Evolutionary conservation across 148 eudicot genomes (phyloP).

Genomic region (Rhododendron williamsianum): DNA sequence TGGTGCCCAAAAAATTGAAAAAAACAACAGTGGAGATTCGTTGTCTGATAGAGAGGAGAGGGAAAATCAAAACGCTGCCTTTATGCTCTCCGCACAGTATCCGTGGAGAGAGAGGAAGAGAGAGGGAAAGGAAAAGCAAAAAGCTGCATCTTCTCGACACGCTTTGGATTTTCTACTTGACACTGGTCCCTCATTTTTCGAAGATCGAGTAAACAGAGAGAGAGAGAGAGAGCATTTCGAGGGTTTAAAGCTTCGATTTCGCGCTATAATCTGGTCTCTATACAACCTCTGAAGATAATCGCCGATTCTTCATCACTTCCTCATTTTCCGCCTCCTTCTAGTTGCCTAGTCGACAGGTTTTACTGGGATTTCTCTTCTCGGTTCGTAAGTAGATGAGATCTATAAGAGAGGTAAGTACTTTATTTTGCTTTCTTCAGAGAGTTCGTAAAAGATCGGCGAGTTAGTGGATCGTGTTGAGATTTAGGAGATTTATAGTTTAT

Average conservation of each 20-base stretch:
- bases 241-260: constrained; percentile 10
- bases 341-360: neutral
- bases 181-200: neutral
- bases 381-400: neutral
- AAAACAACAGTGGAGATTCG: neutral
- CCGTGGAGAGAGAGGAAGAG: neutral
- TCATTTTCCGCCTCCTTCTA: neutral
- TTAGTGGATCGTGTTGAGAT: neutral
- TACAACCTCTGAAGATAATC: neutral
- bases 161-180: constrained; percentile 5
- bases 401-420: neutral
- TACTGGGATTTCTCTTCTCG: neutral
- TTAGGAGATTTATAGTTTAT: neutral
- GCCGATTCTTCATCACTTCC: neutral
- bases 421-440: neutral
- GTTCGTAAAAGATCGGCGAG: neutral
- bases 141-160: constrained; percentile 17
- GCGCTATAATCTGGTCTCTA: neutral
- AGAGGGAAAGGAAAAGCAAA: constrained; percentile 5
- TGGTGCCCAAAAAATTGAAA: constrained; percentile 2
- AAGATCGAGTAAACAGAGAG: neutral
- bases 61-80: neutral
- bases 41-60: neutral
- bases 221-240: neutral
- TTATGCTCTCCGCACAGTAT: neutral